A percentile compares a stretch with the other conserved stretches of the same genome.
phyloP scores from a whole-genome alignment of 2,329 filamentous ascomycete genomes.

The Xylariaceae sp. region DNA sequence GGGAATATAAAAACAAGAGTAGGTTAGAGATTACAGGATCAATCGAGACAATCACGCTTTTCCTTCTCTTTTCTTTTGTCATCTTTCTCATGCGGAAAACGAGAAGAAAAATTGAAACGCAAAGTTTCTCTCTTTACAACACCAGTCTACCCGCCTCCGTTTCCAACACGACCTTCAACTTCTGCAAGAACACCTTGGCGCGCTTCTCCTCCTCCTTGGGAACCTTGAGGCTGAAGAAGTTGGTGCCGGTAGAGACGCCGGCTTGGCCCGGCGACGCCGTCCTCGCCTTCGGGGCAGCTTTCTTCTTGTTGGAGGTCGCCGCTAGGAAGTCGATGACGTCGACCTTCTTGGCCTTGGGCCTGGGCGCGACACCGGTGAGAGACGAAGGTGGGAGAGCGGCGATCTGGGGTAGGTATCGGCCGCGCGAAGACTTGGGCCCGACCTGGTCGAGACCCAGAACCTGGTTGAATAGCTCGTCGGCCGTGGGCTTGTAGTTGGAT shows the following conservation, averaged over 20 bases:
- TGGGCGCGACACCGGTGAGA: slow-evolving; percentile 28
- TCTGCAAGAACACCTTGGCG: slow-evolving; percentile 75
- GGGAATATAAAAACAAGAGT: no score
- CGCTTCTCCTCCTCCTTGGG: slow-evolving; percentile 75
- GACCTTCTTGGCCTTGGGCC: slow-evolving; percentile 45
- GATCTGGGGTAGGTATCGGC: slow-evolving; percentile 70
- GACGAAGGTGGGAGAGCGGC: slow-evolving; percentile 48
- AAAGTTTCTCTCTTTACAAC: slow-evolving; percentile 38
- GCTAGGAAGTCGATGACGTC: slow-evolving; percentile 89
- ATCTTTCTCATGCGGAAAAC: no score
- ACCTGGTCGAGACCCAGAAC: slow-evolving; percentile 64
- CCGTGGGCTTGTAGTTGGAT: slow-evolving; percentile 57
- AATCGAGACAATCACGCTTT: no score
- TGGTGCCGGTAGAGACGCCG: slow-evolving; percentile 52
- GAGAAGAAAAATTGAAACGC: no score
- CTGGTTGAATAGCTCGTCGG: slow-evolving; percentile 84
- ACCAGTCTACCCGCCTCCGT: slow-evolving; percentile 72
- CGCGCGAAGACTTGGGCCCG: slow-evolving; percentile 47
- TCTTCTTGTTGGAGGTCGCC: slow-evolving; percentile 36
- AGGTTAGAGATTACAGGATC: no score
- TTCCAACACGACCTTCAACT: slow-evolving; percentile 79
- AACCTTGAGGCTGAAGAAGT: slow-evolving; percentile 78
- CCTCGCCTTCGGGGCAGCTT: slow-evolving; percentile 21
- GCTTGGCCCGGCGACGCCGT: slow-evolving; percentile 36
- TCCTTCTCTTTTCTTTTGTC: no score